Evolutionary conservation across 176 grass and related monocot genomes (phyloP), one percentile per base, ranked within the genome.

Genomic region (Avena sativa): DNA sequence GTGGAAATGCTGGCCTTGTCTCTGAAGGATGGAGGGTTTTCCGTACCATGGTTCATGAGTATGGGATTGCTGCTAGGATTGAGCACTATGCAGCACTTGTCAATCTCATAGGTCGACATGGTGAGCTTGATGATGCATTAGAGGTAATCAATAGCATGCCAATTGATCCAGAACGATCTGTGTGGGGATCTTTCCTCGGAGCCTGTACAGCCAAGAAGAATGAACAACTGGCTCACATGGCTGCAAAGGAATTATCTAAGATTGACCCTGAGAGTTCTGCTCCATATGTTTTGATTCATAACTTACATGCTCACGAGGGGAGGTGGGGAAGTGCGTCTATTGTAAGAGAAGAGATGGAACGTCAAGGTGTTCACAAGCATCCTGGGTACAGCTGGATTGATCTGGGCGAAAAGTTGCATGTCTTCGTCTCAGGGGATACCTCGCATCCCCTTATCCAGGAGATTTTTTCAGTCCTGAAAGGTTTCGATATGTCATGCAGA

Each of bases 341-440:
- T 71, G 74, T 90, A 64, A 89, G 94, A 74, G 82, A 85, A 89
- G 78, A 85, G 36, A 97, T 97, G 94, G 90, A 97, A 74, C 74
- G 77, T 30, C 71, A 82, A 49, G 87, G 88, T n/a, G 81, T 97
- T 87, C 46, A 94, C 30, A 97, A 97, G 78, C 90, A 92, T 40
- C 76, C 85, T 46, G 94, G 94, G 9, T 93, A 87, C 72, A 97
- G 92, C 44, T 92, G 94, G 94, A 97, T 97, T 84, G 94, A 97
- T 84, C 44, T 92, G 63, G 77, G 85, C 3, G 64, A 90, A 81
- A 85, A 79, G 78, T 58, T 94, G 76, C 92, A 97, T 38, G 76
- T 85, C 59, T 97, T 97, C 89, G 82, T 92, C 83, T 90, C 94
- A 51, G 92, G 94, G 71, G 94, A 97, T 82, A 92, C 79, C 50